phyloP scores from a whole-genome alignment of 2,329 filamentous ascomycete genomes.

The Phialophora macrospora region DNA sequence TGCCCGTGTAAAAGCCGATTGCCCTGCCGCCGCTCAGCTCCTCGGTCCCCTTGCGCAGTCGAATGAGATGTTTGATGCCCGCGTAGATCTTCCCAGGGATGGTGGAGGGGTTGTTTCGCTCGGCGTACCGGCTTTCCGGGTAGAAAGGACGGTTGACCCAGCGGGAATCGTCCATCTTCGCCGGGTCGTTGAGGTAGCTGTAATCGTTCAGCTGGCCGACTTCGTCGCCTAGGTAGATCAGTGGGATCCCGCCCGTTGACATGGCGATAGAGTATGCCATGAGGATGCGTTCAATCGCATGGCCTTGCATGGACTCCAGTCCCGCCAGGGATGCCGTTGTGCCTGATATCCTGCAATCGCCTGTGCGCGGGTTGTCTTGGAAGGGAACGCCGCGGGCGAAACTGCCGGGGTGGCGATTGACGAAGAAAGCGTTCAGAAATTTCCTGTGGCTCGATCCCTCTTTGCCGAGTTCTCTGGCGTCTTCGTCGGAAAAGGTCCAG shows the following conservation, averaged over 20 bases:
- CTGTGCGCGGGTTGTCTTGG: constrained; percentile 37
- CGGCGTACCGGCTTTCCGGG: constrained; percentile 32
- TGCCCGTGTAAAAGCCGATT: constrained; percentile 36
- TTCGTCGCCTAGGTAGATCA: constrained; percentile 39
- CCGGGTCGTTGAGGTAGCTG: constrained; percentile 36
- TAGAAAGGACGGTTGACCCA: constrained; percentile 38
- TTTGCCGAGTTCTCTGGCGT: constrained; percentile 36
- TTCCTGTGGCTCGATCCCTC: constrained; percentile 35
- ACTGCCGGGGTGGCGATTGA: constrained; percentile 36
- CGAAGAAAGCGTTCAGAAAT: constrained; percentile 39
- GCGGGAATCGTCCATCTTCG: constrained; percentile 38
- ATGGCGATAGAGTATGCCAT: constrained; percentile 37
- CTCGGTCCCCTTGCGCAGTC: constrained; percentile 34
- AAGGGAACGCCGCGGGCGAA: constrained; percentile 38
- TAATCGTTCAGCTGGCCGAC: constrained; percentile 39
- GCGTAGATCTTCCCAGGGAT: constrained; percentile 34
- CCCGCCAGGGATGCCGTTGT: constrained; percentile 37
- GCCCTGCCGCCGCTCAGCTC: constrained; percentile 36
- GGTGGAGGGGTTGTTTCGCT: constrained; percentile 32
- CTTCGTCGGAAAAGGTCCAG: constrained; percentile 38
- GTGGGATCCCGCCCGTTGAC: constrained; percentile 37
- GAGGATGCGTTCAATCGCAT: constrained; percentile 36
- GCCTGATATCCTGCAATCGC: constrained; percentile 38
- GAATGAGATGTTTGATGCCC: constrained; percentile 36
- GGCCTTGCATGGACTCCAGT: constrained; percentile 35